phyloP scores from a whole-genome alignment of 805 yeast genomes.

The Candida krabiensis region DNA sequence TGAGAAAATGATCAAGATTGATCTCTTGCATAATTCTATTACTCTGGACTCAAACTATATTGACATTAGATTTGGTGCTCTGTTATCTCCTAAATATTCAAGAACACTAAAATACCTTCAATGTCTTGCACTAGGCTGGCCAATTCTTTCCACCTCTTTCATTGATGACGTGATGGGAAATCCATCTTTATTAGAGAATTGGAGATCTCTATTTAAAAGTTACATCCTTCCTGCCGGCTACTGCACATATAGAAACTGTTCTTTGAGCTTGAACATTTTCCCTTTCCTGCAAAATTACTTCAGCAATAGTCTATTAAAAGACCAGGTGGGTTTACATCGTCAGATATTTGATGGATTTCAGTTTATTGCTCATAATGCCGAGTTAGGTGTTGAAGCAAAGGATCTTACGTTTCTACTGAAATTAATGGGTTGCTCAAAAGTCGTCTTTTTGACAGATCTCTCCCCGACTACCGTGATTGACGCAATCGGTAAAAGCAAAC shows the following conservation, averaged over 20 bases:
- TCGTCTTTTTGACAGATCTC: conserved; percentile 6
- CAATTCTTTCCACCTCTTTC: conserved; percentile 62
- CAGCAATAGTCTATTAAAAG: conserved; percentile 29
- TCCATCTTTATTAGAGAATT: conserved; percentile 14
- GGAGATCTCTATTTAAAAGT: conserved; percentile 43
- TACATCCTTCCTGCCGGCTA: conserved; percentile 76
- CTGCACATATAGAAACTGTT: conserved; percentile 39
- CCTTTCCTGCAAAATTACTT: conserved; percentile 41
- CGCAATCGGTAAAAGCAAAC: neutral
- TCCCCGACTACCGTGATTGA: conserved; percentile 1
- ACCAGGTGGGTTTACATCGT: conserved; percentile 45
- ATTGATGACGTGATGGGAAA: conserved; percentile 47
- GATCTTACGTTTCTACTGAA: conserved; percentile 12
- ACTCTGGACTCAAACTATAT: conserved; percentile 1
- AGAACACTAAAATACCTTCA: conserved; percentile 78
- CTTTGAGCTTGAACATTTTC: conserved; percentile 47
- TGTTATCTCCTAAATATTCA: conserved; percentile 55
- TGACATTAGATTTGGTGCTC: conserved; percentile 56
- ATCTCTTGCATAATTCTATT: neutral
- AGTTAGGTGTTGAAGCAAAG: conserved; percentile 3
- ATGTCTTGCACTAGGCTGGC: conserved; percentile 83
- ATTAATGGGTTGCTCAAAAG: conserved; percentile 12
- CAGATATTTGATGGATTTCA: conserved; percentile 32
- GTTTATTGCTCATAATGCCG: conserved; percentile 35
- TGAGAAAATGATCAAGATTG: conserved; percentile 4